Evolutionary conservation across 83 land plant species (phyloP).

Genomic region (Picea abies): DNA sequence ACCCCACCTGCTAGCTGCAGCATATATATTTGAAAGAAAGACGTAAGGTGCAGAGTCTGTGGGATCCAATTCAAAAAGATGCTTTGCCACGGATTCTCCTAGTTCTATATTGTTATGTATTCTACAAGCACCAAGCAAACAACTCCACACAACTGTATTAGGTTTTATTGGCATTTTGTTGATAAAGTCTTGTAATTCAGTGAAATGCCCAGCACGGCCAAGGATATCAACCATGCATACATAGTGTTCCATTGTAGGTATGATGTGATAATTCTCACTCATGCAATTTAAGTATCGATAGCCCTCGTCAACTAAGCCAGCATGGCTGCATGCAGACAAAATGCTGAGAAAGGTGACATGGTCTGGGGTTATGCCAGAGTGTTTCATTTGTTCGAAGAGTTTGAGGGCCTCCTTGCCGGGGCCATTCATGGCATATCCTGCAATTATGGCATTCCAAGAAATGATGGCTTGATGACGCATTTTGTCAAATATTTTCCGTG

Average conservation of each 20-base stretch:
- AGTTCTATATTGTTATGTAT: no score
- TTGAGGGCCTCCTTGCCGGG: neutral
- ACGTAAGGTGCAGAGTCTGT: neutral
- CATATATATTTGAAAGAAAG: neutral
- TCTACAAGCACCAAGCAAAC: no score
- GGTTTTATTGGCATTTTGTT: no score
- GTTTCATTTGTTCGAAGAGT: no score
- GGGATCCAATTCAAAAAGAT: neutral
- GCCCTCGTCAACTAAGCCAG: neutral
- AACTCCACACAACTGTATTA: no score
- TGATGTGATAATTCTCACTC: neutral
- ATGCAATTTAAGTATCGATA: neutral
- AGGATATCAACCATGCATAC: neutral
- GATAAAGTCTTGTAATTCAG: neutral
- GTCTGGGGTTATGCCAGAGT: neutral
- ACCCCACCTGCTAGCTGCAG: neutral
- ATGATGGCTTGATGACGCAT: no score
- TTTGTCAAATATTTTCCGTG: neutral
- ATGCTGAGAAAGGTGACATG: neutral
- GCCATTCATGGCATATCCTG: constrained; percentile 9
- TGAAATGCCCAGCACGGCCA: neutral
- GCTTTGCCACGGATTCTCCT: neutral
- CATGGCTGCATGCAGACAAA: neutral
- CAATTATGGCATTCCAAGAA: neutral
- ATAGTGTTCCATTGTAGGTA: no score